Conservation (phyloP, 257 asterid species). For the Solanum clarkiae region DNA sequence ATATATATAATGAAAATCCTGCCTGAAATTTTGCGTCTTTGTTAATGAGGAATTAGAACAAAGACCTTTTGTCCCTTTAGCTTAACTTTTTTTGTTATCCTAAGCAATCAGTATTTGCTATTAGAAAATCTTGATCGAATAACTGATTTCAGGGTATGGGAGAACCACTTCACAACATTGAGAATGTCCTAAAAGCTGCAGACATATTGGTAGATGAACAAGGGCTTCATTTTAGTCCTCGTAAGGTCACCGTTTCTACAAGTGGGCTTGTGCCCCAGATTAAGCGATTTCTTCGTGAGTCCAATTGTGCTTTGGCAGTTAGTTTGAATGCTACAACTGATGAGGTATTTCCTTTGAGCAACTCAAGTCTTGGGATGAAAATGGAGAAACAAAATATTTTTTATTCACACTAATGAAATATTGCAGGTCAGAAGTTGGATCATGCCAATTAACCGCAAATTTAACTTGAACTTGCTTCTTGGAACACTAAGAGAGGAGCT, state of each 20-base stretch:
- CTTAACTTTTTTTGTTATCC: neutral
- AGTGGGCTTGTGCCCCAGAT: constrained; percentile 94
- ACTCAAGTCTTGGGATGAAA: neutral
- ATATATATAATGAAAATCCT: neutral
- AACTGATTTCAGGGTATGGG: constrained; percentile 73
- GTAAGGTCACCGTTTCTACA: constrained; percentile 88
- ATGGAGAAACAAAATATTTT: neutral
- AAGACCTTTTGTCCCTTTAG: neutral
- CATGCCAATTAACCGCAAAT: constrained; percentile 97
- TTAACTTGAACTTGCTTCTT: constrained; percentile 72
- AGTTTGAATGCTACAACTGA: constrained; percentile 95
- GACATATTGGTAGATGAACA: constrained; percentile 88
- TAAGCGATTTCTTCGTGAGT: constrained; percentile 71
- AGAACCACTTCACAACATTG: constrained; percentile 89
- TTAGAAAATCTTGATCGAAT: neutral
- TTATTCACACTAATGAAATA: neutral
- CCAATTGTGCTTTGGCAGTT: constrained; percentile 87
- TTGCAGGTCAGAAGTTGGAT: constrained; percentile 93
- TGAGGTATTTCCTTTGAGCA: constrained; percentile 44
- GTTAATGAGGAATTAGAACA: neutral
- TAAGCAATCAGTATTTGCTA: neutral
- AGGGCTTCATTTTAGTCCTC: constrained; percentile 96
- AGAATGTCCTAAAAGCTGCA: constrained; percentile 80
- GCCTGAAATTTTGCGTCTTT: neutral
- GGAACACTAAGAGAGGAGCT: constrained; percentile 83